Conservation (phyloP, 768 basidiomycete genomes). For the Tulasnella sp. region DNA sequence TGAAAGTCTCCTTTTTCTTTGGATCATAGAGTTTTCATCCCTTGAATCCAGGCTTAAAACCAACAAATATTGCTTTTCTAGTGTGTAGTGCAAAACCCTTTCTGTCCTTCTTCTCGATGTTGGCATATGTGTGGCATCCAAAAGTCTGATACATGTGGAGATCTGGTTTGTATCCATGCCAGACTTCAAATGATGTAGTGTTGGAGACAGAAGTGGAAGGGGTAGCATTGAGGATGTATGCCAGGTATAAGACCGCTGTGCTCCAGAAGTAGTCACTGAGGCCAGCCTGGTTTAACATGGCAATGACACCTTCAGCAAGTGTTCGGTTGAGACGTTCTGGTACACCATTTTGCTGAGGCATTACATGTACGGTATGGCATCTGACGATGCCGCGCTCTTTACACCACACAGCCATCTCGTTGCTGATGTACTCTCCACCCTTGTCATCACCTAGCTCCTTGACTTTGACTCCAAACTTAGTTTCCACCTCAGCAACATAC, state of each 20-base stretch:
- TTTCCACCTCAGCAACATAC: constrained; percentile 29
- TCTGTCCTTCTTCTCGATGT: constrained; percentile 26
- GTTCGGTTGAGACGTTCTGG: constrained; percentile 10
- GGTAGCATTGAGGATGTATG: background rate
- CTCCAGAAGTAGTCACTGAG: constrained; percentile 1
- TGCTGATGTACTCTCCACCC: constrained; percentile 30
- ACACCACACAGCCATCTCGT: background rate
- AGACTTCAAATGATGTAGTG: constrained; percentile 16
- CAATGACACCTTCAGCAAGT: background rate
- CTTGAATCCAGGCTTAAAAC: constrained; percentile 28
- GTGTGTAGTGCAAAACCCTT: constrained; percentile 17
- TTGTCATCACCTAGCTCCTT: constrained; percentile 27
- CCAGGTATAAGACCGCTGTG: background rate
- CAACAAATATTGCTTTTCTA: constrained; percentile 30
- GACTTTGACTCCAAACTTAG: constrained; percentile 22
- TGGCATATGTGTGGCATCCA: constrained; percentile 33
- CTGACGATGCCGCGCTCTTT: constrained; percentile 10
- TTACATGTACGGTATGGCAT: background rate
- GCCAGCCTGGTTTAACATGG: background rate
- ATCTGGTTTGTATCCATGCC: constrained; percentile 13
- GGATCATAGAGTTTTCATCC: constrained; percentile 28
- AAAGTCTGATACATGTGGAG: constrained; percentile 30
- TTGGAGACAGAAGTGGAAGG: background rate
- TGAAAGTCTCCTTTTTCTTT: background rate
- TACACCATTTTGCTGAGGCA: constrained; percentile 15